phyloP scores from a whole-genome alignment of 768 basidiomycete genomes.

The Suillus lakei region DNA sequence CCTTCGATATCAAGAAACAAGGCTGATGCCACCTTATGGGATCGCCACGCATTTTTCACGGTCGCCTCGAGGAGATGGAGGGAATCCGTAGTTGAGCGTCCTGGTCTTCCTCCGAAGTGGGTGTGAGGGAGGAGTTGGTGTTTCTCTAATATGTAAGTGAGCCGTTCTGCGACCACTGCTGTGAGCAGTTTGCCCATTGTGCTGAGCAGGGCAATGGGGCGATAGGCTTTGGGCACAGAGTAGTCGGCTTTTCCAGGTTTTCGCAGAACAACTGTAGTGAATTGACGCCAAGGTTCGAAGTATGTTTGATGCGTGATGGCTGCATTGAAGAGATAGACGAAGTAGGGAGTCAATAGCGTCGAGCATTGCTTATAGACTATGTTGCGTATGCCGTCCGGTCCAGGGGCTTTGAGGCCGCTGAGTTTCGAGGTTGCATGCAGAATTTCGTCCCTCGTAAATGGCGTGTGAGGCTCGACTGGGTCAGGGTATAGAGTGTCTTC shows the following conservation, averaged over 20 bases:
- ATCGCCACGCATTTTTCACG: constrained; percentile 43
- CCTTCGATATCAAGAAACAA: constrained; percentile 25
- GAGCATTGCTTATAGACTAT: constrained; percentile 17
- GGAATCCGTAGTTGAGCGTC: constrained; percentile 29
- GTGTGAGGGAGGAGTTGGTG: constrained; percentile 37
- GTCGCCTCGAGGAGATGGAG: constrained; percentile 34
- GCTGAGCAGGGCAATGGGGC: constrained; percentile 43
- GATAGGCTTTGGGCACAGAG: constrained; percentile 35
- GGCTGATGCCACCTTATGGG: constrained; percentile 34
- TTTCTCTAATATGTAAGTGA: constrained; percentile 31
- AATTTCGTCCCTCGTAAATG: no score
- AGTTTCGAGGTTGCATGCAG: no score
- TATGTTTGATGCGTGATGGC: constrained; percentile 12
- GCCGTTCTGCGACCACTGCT: constrained; percentile 24
- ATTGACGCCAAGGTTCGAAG: constrained; percentile 23
- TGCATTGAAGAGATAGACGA: constrained; percentile 20
- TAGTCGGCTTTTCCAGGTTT: constrained; percentile 45
- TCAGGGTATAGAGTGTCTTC: constrained; percentile 12
- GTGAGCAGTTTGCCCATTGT: constrained; percentile 35
- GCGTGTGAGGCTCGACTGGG: no score
- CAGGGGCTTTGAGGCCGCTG: constrained; percentile 22
- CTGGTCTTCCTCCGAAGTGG: constrained; percentile 39
- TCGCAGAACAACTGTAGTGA: constrained; percentile 32
- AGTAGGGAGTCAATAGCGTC: constrained; percentile 11
- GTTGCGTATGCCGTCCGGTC: constrained; percentile 33